phyloP scores from a whole-genome alignment of 208 protist species.

The Crithidia acanthocephali region DNA sequence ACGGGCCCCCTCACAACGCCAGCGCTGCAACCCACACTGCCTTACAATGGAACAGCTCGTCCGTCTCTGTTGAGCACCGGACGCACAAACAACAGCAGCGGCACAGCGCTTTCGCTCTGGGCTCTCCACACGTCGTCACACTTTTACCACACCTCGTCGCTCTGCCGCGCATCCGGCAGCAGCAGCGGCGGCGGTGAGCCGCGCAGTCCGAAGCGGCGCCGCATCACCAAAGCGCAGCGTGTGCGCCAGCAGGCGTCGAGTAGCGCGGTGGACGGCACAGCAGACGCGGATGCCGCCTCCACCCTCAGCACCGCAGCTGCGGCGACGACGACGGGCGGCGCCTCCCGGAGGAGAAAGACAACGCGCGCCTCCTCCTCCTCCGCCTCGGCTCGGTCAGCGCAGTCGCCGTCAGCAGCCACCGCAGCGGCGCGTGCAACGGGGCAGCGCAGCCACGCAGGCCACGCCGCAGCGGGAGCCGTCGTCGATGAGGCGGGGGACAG shows the following conservation, averaged over 20 bases:
- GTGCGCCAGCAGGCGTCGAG: conserved; percentile 6
- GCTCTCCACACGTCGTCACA: conserved; percentile 19
- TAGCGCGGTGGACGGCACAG: neutral
- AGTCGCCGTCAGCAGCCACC: neutral
- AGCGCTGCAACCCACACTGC: neutral
- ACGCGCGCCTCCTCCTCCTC: neutral
- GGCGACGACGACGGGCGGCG: neutral
- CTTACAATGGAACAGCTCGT: neutral
- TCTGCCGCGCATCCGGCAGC: neutral
- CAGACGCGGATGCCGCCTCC: neutral
- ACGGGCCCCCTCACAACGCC: neutral
- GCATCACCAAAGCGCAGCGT: conserved; percentile 28
- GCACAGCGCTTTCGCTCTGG: neutral
- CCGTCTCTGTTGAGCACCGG: neutral
- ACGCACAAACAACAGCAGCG: neutral
- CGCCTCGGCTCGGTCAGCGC: neutral
- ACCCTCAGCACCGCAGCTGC: neutral
- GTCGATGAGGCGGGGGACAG: conserved; percentile 11
- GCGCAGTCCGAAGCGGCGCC: conserved; percentile 17
- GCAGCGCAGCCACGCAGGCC: neutral
- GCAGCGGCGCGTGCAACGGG: no score
- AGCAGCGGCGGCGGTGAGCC: conserved; percentile 1
- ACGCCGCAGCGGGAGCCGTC: neutral
- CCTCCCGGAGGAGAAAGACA: neutral
- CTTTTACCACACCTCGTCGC: conserved; percentile 14